Base-by-base conservation (phyloP, 2,329 filamentous ascomycete genomes). In the Colletotrichum cuscutae region DNA sequence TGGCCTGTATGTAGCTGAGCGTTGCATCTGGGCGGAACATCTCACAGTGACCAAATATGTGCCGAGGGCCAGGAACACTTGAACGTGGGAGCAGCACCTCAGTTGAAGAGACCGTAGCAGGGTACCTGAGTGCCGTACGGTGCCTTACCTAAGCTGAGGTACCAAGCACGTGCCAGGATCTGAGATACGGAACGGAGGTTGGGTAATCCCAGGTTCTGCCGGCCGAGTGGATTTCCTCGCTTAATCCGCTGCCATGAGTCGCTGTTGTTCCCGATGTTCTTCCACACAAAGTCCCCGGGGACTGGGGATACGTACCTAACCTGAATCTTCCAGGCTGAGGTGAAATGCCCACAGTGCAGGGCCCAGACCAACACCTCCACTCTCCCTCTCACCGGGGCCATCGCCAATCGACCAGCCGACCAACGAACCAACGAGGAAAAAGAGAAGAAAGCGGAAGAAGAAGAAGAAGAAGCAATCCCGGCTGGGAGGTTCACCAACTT, bases 171-270 rank as follows among this genome's bases (percentile, higher is more conserved):
- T 30, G 30, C 30, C 3, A 32, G 30, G 30, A 32, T 32, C 2
- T 32, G 30, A 32, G 30, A 32, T 11, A 32, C 58, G 24, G 35
- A 60, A 35, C 13, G 12, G 35, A 7, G 24, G 28, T 19, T 35
- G 1, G 15, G 37, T 3, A 30, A 60, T 56, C 2, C 35, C 13
- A 42, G 13, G 13, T 42, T 15, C 37, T 6, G 37, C 57, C 57
- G 65, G 35, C 65, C 24, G 65, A 32, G 42, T 62, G 65, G 65
- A 54, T 54, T 30, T 19, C 53, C 22, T 69, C 59, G 66, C 66
- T 68, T 68, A 65, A 32, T 11, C 13, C 22, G 42, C 42, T 19
- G 24, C 35, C 19, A 3, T 63, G 60, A 52, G 60, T 63, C 42
- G 60, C 49, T 46, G 19, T 3, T 13, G n/a, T 19, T n/a, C 2